These are phyloP conservation scores for Phaffia australis DNA, from an alignment of 768 basidiomycete species.

Conservation along the genomic window DNA sequence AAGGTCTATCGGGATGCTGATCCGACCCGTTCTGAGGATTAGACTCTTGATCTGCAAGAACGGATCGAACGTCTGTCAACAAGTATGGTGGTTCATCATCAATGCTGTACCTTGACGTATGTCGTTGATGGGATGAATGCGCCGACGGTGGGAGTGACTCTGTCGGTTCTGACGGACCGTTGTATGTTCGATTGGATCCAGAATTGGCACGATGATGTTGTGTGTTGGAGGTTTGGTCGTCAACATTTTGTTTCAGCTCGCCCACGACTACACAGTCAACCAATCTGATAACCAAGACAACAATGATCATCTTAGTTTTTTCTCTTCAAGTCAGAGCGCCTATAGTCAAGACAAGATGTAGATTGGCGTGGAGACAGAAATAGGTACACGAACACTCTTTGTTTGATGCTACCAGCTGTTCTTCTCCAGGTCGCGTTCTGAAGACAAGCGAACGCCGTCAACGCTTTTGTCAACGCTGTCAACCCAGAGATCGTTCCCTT, in stretches of 20 bases:
- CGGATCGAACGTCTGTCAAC: conserved; percentile 22
- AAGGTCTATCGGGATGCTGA: conserved; percentile 28
- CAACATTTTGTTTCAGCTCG: conserved; percentile 23
- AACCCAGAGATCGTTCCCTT: conserved; percentile 32
- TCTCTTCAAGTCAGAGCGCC: not conserved
- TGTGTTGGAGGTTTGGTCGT: not conserved
- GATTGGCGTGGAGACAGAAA: not conserved
- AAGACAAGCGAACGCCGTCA: conserved; percentile 40
- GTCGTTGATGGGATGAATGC: not conserved
- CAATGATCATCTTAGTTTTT: not conserved
- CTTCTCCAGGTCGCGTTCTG: conserved; percentile 38
- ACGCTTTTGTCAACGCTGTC: conserved; percentile 38
- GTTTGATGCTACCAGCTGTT: conserved; percentile 31
- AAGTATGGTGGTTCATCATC: conserved; percentile 12
- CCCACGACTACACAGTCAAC: conserved; percentile 37
- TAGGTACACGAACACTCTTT: conserved; percentile 32
- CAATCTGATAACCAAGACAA: conserved; percentile 28
- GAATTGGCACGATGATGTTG: not conserved
- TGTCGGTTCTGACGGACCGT: not conserved
- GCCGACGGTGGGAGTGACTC: not conserved
- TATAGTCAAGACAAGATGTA: not conserved
- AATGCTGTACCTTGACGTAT: not conserved
- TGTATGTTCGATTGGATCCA: not conserved
- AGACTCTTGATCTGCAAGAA: conserved; percentile 7
- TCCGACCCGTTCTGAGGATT: conserved; percentile 16